A percentile compares a stretch with the other conserved stretches of the same genome.
Conservation (phyloP, 2,329 filamentous ascomycete genomes). For the Stromatinia cepivora region DNA sequence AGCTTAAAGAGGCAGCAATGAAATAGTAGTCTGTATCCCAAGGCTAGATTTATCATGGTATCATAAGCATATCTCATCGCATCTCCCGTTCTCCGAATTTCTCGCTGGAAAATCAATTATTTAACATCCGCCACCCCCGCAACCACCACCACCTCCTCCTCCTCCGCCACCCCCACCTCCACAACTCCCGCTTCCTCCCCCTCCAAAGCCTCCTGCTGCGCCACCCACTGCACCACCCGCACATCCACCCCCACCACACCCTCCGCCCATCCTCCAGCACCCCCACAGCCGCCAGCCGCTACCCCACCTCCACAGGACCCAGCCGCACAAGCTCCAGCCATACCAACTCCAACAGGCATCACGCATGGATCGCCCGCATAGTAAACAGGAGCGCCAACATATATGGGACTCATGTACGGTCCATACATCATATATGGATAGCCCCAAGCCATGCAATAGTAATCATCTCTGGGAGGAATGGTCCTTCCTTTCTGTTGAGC, state of each 20-base stretch:
- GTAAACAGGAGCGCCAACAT: slow-evolving; percentile 48
- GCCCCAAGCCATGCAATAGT: slow-evolving; percentile 49
- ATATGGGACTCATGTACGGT: slow-evolving; percentile 46
- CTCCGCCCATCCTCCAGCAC: slow-evolving; percentile 33
- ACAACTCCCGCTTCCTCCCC: not conserved
- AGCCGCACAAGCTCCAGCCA: slow-evolving; percentile 46
- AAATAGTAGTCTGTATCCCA: not conserved
- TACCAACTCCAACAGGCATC: slow-evolving; percentile 42
- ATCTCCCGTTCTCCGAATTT: not conserved
- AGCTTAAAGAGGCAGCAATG: too few species aligned
- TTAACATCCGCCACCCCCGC: not conserved
- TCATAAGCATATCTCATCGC: not conserved
- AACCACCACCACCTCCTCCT: not conserved
- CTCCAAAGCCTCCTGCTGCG: not conserved
- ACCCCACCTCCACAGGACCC: slow-evolving; percentile 51
- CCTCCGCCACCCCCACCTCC: not conserved
- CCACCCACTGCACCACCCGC: slow-evolving; percentile 20
- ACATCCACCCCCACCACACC: slow-evolving; percentile 22
- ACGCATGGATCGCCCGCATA: slow-evolving; percentile 47
- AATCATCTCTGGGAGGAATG: slow-evolving; percentile 51
- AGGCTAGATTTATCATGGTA: not conserved
- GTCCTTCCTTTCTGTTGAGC: slow-evolving; percentile 52
- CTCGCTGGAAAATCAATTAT: not conserved
- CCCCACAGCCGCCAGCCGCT: slow-evolving; percentile 46
- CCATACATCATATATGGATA: slow-evolving; percentile 52